Conservation (phyloP, 2,329 filamentous ascomycete species). For the Teratosphaeria pseudoeucalypti region DNA sequence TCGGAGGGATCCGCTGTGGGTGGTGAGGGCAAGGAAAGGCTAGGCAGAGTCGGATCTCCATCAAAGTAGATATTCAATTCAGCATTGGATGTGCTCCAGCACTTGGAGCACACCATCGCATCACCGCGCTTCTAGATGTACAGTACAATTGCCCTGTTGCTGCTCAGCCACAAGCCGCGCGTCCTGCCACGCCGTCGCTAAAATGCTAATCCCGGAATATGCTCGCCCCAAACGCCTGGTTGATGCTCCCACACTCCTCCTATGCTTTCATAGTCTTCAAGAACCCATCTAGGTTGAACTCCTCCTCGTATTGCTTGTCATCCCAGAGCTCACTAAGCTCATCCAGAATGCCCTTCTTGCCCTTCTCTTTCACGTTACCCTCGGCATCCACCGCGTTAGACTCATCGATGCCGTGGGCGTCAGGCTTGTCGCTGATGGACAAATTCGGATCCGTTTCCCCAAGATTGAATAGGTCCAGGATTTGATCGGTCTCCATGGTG, state of each 20-base stretch:
- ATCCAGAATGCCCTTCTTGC: slow-evolving; percentile 93
- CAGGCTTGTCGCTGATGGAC: slow-evolving; percentile 2
- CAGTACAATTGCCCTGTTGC: background rate
- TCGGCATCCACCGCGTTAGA: slow-evolving; percentile 64
- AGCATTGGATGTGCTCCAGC: background rate
- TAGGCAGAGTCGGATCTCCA: background rate
- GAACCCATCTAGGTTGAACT: slow-evolving; percentile 92
- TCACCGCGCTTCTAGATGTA: background rate
- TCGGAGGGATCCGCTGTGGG: slow-evolving; percentile 34
- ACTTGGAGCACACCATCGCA: background rate
- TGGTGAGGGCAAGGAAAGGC: slow-evolving; percentile 29
- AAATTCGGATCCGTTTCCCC: slow-evolving; percentile 53
- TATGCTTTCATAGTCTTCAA: slow-evolving; percentile 75
- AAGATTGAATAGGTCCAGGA: slow-evolving; percentile 90
- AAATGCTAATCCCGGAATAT: background rate
- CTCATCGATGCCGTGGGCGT: slow-evolving; percentile 63
- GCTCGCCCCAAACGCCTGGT: background rate
- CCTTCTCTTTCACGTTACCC: slow-evolving; percentile 84
- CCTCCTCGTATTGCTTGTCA: slow-evolving; percentile 94
- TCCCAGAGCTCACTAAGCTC: slow-evolving; percentile 96
- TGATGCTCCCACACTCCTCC: background rate
- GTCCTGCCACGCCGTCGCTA: background rate
- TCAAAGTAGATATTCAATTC: background rate
- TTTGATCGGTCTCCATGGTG: slow-evolving; percentile 98
- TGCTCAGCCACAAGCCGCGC: background rate